These are phyloP conservation scores for Hyphodiscus sp. DNA, from an alignment of 2,329 filamentous ascomycete species.

Conservation along the genomic window DNA sequence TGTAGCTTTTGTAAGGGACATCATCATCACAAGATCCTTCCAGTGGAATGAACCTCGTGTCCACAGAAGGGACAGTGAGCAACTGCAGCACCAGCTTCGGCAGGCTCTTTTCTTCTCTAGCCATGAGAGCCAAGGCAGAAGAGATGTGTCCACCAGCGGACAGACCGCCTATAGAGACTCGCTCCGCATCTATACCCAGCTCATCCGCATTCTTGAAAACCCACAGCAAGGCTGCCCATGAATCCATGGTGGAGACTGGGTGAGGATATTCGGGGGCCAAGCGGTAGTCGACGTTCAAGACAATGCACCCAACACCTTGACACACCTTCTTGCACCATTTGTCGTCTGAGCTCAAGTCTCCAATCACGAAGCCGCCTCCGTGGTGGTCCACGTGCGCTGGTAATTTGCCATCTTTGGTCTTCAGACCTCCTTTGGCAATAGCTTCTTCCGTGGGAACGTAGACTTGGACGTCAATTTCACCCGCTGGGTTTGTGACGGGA, in stretches of 20 bases:
- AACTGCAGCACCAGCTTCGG: conserved; percentile 30
- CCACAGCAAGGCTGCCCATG: conserved; percentile 40
- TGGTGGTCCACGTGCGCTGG: conserved; percentile 20
- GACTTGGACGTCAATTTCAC: conserved; percentile 15
- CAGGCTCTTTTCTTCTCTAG: conserved; percentile 18
- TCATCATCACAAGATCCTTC: conserved; percentile 25
- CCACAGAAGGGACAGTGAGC: conserved; percentile 31
- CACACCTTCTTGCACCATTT: conserved; percentile 18
- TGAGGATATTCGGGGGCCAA: conserved; percentile 41
- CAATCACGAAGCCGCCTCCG: conserved; percentile 21
- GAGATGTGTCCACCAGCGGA: conserved; percentile 17
- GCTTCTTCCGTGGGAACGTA: conserved; percentile 15
- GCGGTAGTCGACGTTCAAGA: conserved; percentile 36
- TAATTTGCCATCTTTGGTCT: conserved; percentile 8
- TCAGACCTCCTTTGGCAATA: conserved; percentile 8
- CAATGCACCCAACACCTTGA: conserved; percentile 20
- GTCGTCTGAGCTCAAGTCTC: conserved; percentile 14
- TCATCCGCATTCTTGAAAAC: conserved; percentile 11
- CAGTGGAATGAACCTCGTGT: conserved; percentile 30
- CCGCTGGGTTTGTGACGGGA: conserved; percentile 12
- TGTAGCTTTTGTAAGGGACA: conserved; percentile 31
- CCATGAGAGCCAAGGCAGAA: conserved; percentile 14
- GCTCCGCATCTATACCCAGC: conserved; percentile 10
- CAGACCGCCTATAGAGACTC: conserved; percentile 16
- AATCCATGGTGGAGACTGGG: conserved; percentile 37